Base-by-base conservation (phyloP, 1,284 basidiomycete species). In the Termitomyces sp. region DNA sequence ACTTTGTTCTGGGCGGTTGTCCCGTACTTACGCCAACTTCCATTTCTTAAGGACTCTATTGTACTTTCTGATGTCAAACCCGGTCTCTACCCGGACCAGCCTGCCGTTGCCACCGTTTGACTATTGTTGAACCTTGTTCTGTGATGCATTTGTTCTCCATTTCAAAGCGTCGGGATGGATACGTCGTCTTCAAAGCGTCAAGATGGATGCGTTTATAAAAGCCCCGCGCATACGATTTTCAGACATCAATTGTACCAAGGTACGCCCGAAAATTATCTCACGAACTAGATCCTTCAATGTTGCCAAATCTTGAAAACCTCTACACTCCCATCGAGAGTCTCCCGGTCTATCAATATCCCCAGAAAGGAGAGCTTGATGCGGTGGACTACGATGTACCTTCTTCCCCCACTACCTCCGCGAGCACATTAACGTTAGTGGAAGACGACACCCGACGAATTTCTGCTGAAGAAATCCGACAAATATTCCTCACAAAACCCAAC, bases 401-500 rank as follows among this genome's bases (percentile, higher is more conserved):
- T 8, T 58, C 57, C 13, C 54, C 54, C 4, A 15, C 52, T 17
- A 52, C 53, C 17, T 52, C 57, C 5, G 33, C 44, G 10, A 58
- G 56, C n/a, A 56, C 58, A 7, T 41, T 57, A 9, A 47, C 41
- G 15, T 38, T 55, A 15, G 60, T 57, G 17, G 60, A 59, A 30
- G 53, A 59, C n/a, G 52, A 55, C 7, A 48, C 15, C 4, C 15
- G 10, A 26, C 21, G 5, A n/a, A 15, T 43, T 28, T 43, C 42
- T 28, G 4, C 42, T 17, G 33, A 48, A n/a, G 21, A 48, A n/a
- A 36, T 61, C 28, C 52, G 43, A 21, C 28, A 43, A 17, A 39
- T 59, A 41, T 61, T 61, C 24, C n/a, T 51, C n/a, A 44, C 52
- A 30, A 61, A 51, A 26, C 50, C 45, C n/a, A 54, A 56, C 21